Evolutionary conservation across 108 stramenopile species (phyloP), one percentile per base, ranked within the genome.

Genomic region (Nitzschia palea): DNA sequence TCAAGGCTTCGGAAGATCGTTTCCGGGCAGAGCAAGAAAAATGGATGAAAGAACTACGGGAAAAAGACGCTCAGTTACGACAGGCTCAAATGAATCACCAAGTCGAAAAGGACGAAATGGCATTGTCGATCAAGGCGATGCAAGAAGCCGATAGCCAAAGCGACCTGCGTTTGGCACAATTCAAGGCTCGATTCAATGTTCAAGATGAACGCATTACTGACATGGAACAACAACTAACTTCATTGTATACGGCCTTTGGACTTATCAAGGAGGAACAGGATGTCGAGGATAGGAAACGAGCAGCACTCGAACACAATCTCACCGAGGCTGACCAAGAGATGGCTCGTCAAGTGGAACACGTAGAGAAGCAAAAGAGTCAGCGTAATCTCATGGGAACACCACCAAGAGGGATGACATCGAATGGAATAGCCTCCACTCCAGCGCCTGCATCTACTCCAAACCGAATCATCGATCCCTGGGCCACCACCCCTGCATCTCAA

Each of bases 201-300:
- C 86, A 80, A 62, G 80, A 79, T 22, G 83, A 76, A 20, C 85
- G 82, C 48, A 78, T 88, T 31, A 45, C 55, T 12, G 90, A 91
- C 66, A 70, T 88, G 74, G 87, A 81, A 25, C 86, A 86, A 36
- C 90, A 91, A 64, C 47, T 87, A 30, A 70, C 62, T 42, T 84
- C 82, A n/a, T 58, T 91, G 33, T 87, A 88, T 50, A 73, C 76
- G 14, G 90, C 86, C 15, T 88, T 88, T 57, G 73, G 73, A 0
- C 58, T 91, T 20, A 50, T 86, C 37, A 83, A 83, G 32, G 58
- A 79, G 27, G 90, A 91, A 28, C 36, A 37, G 10, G 53, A 59
- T 20, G 61, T 57, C 28, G 73, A 84, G 28, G 31, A 71, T 4
- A 14, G 32, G 10, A 43, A 37, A 10, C 73, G 33, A 15, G 45